Percentiles rank a stretch among this genome's conserved stretches.
These are phyloP conservation scores for Mychonastes homosphaera DNA, from an alignment of 139 green algal species.

Conservation along the genomic window DNA sequence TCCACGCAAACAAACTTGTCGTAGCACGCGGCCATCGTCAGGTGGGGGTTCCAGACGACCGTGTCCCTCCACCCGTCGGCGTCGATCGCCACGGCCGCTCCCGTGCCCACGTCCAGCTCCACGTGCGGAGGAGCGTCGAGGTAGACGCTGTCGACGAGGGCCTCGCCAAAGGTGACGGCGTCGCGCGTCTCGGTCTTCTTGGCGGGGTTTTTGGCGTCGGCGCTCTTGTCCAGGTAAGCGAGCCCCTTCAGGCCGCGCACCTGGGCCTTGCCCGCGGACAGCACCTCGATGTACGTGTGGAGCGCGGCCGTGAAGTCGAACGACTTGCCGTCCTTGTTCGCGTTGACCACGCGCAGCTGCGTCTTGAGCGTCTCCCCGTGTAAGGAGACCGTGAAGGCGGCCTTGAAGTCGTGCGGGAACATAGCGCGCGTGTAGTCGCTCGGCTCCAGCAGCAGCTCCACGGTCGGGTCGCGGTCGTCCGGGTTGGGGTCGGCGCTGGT, in stretches of 20 bases:
- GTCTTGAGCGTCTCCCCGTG: conserved; percentile 72
- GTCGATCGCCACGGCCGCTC: conserved; percentile 40
- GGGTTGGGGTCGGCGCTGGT: conserved; percentile 81
- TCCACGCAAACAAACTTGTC: conserved; percentile 75
- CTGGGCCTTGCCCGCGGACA: conserved; percentile 49
- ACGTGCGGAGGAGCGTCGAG: conserved; percentile 58
- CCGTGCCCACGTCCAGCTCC: conserved; percentile 47
- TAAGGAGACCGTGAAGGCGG: conserved; percentile 63
- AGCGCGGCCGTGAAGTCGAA: conserved; percentile 92
- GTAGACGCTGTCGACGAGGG: conserved; percentile 75
- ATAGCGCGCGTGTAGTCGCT: conserved; percentile 86
- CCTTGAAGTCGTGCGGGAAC: conserved; percentile 75
- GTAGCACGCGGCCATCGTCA: conserved; percentile 51
- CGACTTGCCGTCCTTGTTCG: conserved; percentile 37
- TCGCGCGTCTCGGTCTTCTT: conserved; percentile 52
- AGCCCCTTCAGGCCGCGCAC: conserved; percentile 52
- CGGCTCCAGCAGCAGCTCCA: conserved; percentile 74
- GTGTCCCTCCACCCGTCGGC: conserved; percentile 43
- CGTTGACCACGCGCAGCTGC: conserved; percentile 80
- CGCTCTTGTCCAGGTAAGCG: conserved; percentile 77
- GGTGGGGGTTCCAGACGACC: conserved; percentile 55
- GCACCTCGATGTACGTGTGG: conserved; percentile 92
- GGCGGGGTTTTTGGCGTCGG: conserved; percentile 64
- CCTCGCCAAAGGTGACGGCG: conserved; percentile 37
- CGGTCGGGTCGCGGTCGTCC: conserved; percentile 71